A percentile compares a stretch with the other conserved stretches of the same genome.
Conservation (phyloP, 129 eudicot genomes). For the Pseudognaphalium luteoalbum region DNA sequence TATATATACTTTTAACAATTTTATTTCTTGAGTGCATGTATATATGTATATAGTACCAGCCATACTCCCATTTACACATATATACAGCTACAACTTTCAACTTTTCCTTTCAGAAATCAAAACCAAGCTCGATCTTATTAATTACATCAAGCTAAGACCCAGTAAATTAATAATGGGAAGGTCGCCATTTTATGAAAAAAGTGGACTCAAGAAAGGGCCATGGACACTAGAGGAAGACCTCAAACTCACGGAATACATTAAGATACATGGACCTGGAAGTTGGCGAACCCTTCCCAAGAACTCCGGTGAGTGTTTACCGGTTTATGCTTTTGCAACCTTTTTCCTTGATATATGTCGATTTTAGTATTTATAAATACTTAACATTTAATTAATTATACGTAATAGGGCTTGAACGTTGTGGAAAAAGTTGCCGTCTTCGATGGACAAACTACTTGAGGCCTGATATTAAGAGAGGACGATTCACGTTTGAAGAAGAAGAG, state of each 20-base stretch:
- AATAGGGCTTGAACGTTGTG: slow-evolving; percentile 65
- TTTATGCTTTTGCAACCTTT: neutral
- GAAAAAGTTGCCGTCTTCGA: slow-evolving; percentile 72
- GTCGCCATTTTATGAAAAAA: slow-evolving; percentile 58
- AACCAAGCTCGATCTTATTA: slow-evolving; percentile 10
- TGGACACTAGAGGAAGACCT: slow-evolving; percentile 72
- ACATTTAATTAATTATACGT: neutral
- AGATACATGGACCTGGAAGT: slow-evolving; percentile 56
- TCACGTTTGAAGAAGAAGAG: slow-evolving; percentile 79
- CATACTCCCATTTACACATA: no score
- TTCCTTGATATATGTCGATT: neutral
- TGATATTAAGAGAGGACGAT: slow-evolving; percentile 75
- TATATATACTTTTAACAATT: neutral
- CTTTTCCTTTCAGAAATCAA: slow-evolving; percentile 21
- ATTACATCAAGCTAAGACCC: no score
- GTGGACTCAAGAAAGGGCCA: slow-evolving; percentile 74
- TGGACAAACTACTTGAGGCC: slow-evolving; percentile 83
- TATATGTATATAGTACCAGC: slow-evolving; percentile 1
- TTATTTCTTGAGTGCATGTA: slow-evolving; percentile 15
- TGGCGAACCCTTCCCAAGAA: slow-evolving; percentile 68
- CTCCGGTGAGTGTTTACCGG: slow-evolving; percentile 52
- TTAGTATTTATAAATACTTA: neutral
- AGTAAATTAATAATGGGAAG: slow-evolving; percentile 46
- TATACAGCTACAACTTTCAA: slow-evolving; percentile 23
- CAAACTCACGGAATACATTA: slow-evolving; percentile 54